Conservation (phyloP, 2,329 filamentous ascomycete genomes). For the Orbilia oligospora region DNA sequence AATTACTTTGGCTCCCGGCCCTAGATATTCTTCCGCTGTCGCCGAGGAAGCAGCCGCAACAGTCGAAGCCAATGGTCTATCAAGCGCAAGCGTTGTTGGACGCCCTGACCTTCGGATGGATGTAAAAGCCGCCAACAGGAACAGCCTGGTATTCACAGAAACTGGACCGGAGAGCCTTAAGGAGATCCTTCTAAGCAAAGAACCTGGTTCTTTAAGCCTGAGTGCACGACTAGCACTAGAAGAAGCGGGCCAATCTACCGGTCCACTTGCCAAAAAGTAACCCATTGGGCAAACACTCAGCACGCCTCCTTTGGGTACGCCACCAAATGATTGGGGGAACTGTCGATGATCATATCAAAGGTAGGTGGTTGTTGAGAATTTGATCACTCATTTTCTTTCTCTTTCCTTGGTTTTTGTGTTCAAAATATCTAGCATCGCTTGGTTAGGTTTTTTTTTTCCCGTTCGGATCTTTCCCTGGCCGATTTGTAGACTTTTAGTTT, state of each 20-base stretch:
- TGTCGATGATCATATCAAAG: not conserved
- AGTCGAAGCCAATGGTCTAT: slow-evolving; percentile 53
- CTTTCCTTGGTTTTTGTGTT: slow-evolving; percentile 3
- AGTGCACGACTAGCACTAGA: slow-evolving; percentile 52
- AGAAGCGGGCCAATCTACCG: slow-evolving; percentile 15
- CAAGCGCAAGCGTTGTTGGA: slow-evolving; percentile 55
- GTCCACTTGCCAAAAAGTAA: slow-evolving; percentile 37
- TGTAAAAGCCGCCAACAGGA: slow-evolving; percentile 35
- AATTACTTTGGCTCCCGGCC: slow-evolving; percentile 49
- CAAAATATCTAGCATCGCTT: slow-evolving; percentile 36
- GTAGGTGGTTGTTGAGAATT: slow-evolving; percentile 8
- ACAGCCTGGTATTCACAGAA: slow-evolving; percentile 46
- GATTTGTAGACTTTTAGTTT: not conserved
- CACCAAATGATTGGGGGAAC: not conserved
- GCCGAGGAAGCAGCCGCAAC: slow-evolving; percentile 49
- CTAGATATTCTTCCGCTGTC: slow-evolving; percentile 52
- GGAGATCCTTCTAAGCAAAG: slow-evolving; percentile 43
- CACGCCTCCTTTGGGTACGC: not conserved
- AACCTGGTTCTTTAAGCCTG: slow-evolving; percentile 46
- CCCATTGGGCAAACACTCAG: not conserved
- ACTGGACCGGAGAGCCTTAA: slow-evolving; percentile 47
- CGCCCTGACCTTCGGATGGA: slow-evolving; percentile 33
- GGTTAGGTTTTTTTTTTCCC: slow-evolving; percentile 23
- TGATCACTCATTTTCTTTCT: not conserved
- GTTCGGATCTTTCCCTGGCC: not conserved